Evolutionary conservation across 257 asterid species (phyloP), one percentile per base, ranked within the genome.

Genomic region (Capsicum baccatum): DNA sequence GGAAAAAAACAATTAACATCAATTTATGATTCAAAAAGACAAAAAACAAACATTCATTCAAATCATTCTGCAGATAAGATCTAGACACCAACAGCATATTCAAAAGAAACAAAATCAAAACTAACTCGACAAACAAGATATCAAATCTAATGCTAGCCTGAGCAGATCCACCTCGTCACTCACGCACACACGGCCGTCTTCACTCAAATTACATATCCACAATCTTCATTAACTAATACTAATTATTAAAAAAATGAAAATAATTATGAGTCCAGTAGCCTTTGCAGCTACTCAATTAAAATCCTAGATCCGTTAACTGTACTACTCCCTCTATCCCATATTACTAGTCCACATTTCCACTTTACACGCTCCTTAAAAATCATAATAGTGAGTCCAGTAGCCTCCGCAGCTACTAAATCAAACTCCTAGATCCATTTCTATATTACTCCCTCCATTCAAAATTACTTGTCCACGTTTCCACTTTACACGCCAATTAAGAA

Each of bases 31-130:
- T 62, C 68, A 70, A 42, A 42, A 44, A 6, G 15, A 26, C 33
- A 26, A 70, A 70, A 42, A 70, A 70, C 9, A 44, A 44, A 0
- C 79, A 47, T 47, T 71, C 48, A 54, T 8, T 78, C 64, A 78
- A 78, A 78, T 52, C 64, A 26, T 14, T 7, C 50, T 78, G 26
- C 82, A 54, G 3, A 78, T 47, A 71, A 71, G 79, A 71, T 71
- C 58, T 47, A 47, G 6, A 71, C 9, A 35, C 37, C 5, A 70
- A 9, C 2, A 26, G 39, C 17, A 67, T 47, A 67, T 35, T 64
- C 44, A 26, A 8, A 64, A 70, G 5, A 70, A 70, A 42, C 9
- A 9, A 69, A 69, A 69, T 69, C 79, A 69, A 62, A 50, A 50
- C 52, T 50, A 48, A 48, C 9, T 76, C 47, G 52, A 76, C 62